Evolutionary conservation across 2,329 filamentous ascomycete genomes (phyloP), one percentile per base, ranked within the genome.

Genomic region (Biscogniauxia mediterranea): DNA sequence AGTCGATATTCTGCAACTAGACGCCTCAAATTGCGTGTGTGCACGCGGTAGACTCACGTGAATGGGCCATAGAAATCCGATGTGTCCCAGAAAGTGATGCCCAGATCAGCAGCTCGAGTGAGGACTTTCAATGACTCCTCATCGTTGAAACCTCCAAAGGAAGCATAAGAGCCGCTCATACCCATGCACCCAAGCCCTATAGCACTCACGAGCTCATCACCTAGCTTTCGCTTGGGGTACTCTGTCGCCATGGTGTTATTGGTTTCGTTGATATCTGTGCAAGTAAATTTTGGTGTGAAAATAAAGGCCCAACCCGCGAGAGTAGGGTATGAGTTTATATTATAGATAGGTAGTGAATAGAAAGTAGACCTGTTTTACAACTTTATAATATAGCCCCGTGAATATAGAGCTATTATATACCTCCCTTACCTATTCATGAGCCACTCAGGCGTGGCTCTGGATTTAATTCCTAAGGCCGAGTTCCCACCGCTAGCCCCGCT

Each of bases 151-250:
- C 70, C 69, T 38, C 70, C 66, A 53, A 65, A 65, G 1, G 71
- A 73, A 6, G 71, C 70, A 61, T 76, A 76, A 13, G 62, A 68
- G 56, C 70, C 75, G 28, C 67, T 70, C 76, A 73, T 72, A 42
- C 71, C 80, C 81, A 84, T 83, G 49, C 77, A 74, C 23, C 81
- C 81, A 26, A 81, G 78, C 11, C 81, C 81, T 3, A 81, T 65
- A 17, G 75, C 75, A 9, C 76, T 78, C 52, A 84, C 78, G 32
- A 57, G 57, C 57, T 75, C 73, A 54, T 75, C 71, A 56, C 77
- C 77, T 53, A 79, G 74, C 65, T 75, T 77, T 58, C 77, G 73
- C 59, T 75, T 74, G n/a, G 76, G 74, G 55, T 71, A 78, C 20
- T 67, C 70, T 13, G 68, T 20, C 0, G 68, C 52, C 70, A 72